phyloP scores from a whole-genome alignment of 768 basidiomycete species.

The Lyophyllum atratum region DNA sequence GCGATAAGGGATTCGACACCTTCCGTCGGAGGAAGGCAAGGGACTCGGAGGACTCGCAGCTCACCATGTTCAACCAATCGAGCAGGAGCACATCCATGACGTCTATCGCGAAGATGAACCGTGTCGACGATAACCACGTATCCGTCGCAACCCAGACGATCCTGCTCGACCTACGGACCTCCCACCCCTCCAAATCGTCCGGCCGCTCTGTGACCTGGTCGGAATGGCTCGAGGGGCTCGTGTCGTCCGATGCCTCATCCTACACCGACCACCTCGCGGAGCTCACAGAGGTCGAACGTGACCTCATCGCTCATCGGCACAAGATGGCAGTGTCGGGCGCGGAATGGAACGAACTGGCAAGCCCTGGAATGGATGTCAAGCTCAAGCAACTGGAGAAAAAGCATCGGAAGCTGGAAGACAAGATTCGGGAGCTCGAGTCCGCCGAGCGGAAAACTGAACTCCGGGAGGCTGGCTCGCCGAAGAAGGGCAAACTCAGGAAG shows the following conservation, averaged over 20 bases:
- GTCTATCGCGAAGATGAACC: slow-evolving; percentile 13
- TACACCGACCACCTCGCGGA: slow-evolving; percentile 30
- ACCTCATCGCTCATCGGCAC: slow-evolving; percentile 25
- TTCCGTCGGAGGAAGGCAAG: slow-evolving; percentile 40
- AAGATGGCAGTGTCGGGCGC: slow-evolving; percentile 14
- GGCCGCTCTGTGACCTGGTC: slow-evolving; percentile 33
- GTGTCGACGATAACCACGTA: slow-evolving; percentile 16
- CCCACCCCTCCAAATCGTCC: slow-evolving; percentile 5
- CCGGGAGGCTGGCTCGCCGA: slow-evolving; percentile 28
- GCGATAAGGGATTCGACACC: slow-evolving; percentile 34
- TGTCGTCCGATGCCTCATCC: slow-evolving; percentile 30
- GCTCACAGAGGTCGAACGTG: slow-evolving; percentile 29
- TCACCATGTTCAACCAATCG: slow-evolving; percentile 41
- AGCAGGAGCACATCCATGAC: slow-evolving; percentile 16
- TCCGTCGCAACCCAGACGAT: slow-evolving; percentile 32
- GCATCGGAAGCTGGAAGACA: slow-evolving; percentile 40
- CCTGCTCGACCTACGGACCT: slow-evolving; percentile 18
- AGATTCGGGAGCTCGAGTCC: slow-evolving; percentile 28
- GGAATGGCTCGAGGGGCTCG: slow-evolving; percentile 36
- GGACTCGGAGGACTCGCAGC: slow-evolving; percentile 69
- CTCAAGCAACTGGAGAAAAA: slow-evolving; percentile 45
- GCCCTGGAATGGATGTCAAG: slow-evolving; percentile 32
- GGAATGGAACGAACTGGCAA: slow-evolving; percentile 17
- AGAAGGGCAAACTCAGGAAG: slow-evolving; percentile 54
- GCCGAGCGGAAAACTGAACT: slow-evolving; percentile 23